Conservation (phyloP, 805 yeast genomes). For the Ogataea pini region DNA sequence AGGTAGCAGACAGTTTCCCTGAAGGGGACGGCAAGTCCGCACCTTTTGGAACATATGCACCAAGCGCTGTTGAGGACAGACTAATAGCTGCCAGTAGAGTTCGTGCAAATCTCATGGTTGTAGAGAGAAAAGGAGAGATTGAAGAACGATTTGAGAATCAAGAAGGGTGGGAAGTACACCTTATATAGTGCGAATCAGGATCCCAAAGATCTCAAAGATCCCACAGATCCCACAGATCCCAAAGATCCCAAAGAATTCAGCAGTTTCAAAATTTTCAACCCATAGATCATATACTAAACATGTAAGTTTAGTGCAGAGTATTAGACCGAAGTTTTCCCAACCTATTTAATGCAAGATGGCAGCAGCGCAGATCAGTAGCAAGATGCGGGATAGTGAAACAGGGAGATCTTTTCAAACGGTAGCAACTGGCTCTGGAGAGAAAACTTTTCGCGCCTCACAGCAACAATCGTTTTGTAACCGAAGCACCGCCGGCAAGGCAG, state of each 20-base stretch:
- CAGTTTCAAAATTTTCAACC: no score
- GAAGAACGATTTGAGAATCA: background rate
- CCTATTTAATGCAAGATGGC: background rate
- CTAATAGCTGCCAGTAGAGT: background rate
- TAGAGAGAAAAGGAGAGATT: background rate
- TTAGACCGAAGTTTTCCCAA: background rate
- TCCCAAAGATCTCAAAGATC: background rate
- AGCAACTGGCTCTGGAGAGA: conserved; percentile 1
- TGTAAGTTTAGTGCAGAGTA: background rate
- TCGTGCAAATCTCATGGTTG: background rate
- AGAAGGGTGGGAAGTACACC: background rate
- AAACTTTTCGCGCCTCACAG: background rate
- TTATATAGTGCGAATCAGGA: background rate
- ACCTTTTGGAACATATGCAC: conserved; percentile 1
- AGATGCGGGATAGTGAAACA: background rate
- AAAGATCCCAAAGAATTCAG: background rate
- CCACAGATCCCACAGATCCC: background rate
- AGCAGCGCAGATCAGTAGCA: background rate
- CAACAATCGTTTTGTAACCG: background rate
- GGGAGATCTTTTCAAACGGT: background rate
- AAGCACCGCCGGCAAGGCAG: background rate
- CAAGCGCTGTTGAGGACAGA: background rate
- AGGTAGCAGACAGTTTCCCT: background rate
- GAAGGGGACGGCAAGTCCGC: background rate
- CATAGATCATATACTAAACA: background rate